Conservation (phyloP, 192 early-diverging fungal genomes). For the Haplosporangium gracile region DNA sequence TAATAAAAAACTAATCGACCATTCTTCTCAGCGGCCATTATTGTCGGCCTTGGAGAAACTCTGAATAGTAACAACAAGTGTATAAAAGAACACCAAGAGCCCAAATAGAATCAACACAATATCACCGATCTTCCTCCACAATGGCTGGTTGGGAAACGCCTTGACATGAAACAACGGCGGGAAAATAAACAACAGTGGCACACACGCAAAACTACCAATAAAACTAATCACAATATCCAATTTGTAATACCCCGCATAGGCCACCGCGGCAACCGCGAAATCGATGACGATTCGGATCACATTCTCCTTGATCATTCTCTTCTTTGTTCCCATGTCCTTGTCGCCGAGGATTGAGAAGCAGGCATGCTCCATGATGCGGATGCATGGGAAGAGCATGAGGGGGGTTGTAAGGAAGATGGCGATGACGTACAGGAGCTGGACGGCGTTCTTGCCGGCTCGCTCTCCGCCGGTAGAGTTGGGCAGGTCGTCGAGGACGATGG, state of each 20-base stretch:
- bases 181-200: conserved; percentile 85
- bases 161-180: conserved; percentile 85
- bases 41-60: conserved; percentile 11
- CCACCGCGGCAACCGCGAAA: conserved; percentile 70
- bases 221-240: conserved; percentile 92
- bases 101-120: conserved; percentile 75
- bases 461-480: conserved; percentile 53
- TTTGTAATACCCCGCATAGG: conserved; percentile 79
- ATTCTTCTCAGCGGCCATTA: background rate
- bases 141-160: conserved; percentile 61
- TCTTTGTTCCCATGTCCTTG: conserved; percentile 56
- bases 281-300: conserved; percentile 76
- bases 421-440: conserved; percentile 88
- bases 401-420: conserved; percentile 93
- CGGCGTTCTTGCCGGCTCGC: conserved; percentile 67
- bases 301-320: conserved; percentile 84
- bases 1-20: background rate
- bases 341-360: conserved; percentile 67
- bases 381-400: conserved; percentile 88
- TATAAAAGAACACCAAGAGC: conserved; percentile 67
- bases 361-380: conserved; percentile 88
- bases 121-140: conserved; percentile 65
- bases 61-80: conserved; percentile 73
- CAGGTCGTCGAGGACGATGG: conserved; percentile 87
- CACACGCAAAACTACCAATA: conserved; percentile 84